A percentile compares a stretch with the other conserved stretches of the same genome.
These are phyloP conservation scores for Smallanthus sonchifolius DNA, from an alignment of 129 eudicot species.

Conservation along the genomic window DNA sequence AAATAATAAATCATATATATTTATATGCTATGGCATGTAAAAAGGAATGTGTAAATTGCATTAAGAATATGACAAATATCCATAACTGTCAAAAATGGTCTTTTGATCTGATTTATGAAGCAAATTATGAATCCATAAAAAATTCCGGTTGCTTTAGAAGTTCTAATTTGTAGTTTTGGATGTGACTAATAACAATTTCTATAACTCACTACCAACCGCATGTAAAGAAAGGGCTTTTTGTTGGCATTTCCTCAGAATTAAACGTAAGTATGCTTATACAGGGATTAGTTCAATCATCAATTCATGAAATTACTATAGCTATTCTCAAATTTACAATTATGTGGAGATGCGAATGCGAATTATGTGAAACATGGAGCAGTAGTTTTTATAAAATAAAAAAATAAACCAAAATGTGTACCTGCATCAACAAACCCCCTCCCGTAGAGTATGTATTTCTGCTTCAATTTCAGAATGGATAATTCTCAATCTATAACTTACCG, in stretches of 20 bases:
- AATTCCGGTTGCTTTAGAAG: not conserved
- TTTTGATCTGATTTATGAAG: too few relatives aligned
- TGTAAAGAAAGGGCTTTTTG: not conserved
- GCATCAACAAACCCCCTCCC: constrained; percentile 99
- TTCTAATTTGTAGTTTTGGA: not conserved
- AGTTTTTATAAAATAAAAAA: too few relatives aligned
- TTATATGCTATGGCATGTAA: not conserved
- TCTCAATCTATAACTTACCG: constrained; percentile 81
- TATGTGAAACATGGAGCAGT: not conserved
- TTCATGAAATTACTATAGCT: not conserved
- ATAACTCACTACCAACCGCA: too few relatives aligned
- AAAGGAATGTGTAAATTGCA: not conserved
- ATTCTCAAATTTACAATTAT: not conserved
- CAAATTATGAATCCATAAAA: not conserved
- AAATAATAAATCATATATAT: not conserved
- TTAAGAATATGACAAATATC: not conserved
- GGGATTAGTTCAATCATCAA: too few relatives aligned
- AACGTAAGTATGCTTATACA: not conserved
- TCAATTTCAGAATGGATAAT: constrained; percentile 84
- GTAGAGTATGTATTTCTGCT: constrained; percentile 97
- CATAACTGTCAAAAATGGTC: not conserved
- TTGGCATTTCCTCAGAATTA: not conserved
- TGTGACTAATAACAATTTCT: too few relatives aligned
- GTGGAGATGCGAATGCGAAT: not conserved
- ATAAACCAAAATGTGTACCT: constrained; percentile 37